Base-by-base conservation (phyloP, 805 yeast species). In the Ogataea pignaliae region DNA sequence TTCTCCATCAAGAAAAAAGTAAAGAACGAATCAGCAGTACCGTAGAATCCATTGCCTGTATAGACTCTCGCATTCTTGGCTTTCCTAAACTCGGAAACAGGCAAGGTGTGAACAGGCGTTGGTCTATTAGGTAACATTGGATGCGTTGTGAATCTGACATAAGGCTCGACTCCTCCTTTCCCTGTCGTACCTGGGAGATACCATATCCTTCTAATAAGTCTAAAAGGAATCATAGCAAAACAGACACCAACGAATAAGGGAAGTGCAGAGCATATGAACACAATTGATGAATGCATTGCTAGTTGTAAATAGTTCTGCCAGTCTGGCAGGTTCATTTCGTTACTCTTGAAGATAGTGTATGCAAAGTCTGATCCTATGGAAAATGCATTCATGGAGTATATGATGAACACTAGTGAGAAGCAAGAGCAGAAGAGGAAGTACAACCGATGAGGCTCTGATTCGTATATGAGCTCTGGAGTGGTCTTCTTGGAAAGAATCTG, bases 21-120 rank as follows among this genome's bases (percentile, higher is more conserved):
- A 61, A 87, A 87, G 41, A 85, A 74, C 38, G 80, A 76, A 62
- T 85, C 89, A 21, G 85, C 75, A 1, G 95, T 86, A 0, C 95
- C 95, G 59, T 88, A 88, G 56, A 85, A 83, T 1, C 96, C 96
- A 48, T 82, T 81, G n/a, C 89, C 90, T 1, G 95, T 85, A 80
- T 88, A 88, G 4, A 87, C 79, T 51, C 85, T 79, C 9, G 88
- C 72, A 46, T 76, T 73, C 45, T 74, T 75, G 40, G 81, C 79
- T 46, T 89, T 72, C 29, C 65, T 64, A 41, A 88, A 50, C 39
- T 72, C 64, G 32, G 69, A 68, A 39, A 88, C 57, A 2, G 91
- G 89, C 29, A 85, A 66, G 0, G 87, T 80, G 47, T 75, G 73
- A 10, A 85, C 82, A 0, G 95, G 91, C 0, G 93, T 82, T 1